These are phyloP conservation scores for Volvox africanus DNA, from an alignment of 139 green algal genomes.

Conservation along the genomic window DNA sequence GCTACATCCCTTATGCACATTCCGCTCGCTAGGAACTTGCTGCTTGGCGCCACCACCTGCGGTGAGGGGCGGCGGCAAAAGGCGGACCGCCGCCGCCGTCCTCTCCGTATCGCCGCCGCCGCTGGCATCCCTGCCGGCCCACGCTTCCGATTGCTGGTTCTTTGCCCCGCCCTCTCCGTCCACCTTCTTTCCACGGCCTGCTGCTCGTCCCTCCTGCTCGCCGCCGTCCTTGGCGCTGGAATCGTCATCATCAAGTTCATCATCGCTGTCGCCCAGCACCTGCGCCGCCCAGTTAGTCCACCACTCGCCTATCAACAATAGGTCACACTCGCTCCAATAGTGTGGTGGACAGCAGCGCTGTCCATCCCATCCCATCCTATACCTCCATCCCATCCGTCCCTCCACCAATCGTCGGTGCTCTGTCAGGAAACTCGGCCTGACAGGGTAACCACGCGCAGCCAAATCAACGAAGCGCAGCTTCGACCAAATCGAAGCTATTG, in stretches of 20 bases:
- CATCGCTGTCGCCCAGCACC: conserved; percentile 22
- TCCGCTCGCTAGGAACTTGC: too few species aligned
- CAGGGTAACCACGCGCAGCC: too few species aligned
- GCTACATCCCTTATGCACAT: too few species aligned
- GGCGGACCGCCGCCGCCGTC: not conserved
- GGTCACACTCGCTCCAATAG: too few species aligned
- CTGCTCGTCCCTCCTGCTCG: not conserved
- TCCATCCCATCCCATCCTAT: too few species aligned
- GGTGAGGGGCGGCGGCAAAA: not conserved
- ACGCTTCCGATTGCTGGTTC: not conserved
- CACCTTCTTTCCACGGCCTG: not conserved
- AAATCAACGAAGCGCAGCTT: too few species aligned
- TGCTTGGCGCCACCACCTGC: not conserved
- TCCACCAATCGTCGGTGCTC: too few species aligned
- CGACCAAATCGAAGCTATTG: too few species aligned
- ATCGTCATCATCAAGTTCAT: conserved; percentile 11
- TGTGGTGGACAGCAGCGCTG: too few species aligned
- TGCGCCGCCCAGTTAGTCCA: not conserved
- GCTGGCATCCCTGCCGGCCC: not conserved
- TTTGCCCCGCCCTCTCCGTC: not conserved
- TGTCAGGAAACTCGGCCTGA: too few species aligned
- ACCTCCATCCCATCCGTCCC: too few species aligned
- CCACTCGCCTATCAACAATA: too few species aligned
- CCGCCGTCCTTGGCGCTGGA: not conserved
- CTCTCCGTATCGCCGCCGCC: not conserved